A percentile compares a stretch with the other conserved stretches of the same genome.
Conservation (phyloP, 371 early-diverging fungal species). For the Mortierella sp. region DNA sequence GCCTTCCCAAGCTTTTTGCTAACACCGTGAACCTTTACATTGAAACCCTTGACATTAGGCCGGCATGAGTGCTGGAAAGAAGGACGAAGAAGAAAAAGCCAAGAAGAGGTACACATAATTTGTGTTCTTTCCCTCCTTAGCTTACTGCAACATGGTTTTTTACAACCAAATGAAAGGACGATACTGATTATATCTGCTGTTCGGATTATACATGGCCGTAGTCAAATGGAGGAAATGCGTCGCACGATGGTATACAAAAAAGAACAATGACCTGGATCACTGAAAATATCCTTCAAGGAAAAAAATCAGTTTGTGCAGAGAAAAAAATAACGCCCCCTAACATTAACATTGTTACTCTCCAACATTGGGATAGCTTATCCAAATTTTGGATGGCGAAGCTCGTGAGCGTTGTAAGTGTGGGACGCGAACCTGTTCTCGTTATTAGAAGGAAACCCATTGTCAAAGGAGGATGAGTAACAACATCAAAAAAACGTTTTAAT, state of each 20-base stretch:
- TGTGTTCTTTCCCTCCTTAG: no score
- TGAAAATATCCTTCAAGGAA: not conserved
- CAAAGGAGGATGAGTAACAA: no score
- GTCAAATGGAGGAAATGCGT: conserved; percentile 88
- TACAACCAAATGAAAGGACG: not conserved
- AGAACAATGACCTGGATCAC: not conserved
- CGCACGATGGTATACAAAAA: conserved; percentile 72
- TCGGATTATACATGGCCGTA: conserved; percentile 16
- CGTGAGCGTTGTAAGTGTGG: conserved; percentile 83
- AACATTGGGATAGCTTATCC: conserved; percentile 72
- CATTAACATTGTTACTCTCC: not conserved
- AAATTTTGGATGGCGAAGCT: conserved; percentile 87
- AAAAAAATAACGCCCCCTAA: no score
- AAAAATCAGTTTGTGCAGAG: no score
- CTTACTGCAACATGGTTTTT: no score
- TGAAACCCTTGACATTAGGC: no score
- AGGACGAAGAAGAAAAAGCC: conserved; percentile 38
- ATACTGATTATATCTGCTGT: not conserved
- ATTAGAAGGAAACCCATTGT: no score
- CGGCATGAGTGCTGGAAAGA: conserved; percentile 43
- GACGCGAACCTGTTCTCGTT: no score
- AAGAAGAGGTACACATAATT: conserved; percentile 46
- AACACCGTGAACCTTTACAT: not conserved
- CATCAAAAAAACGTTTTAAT: no score
- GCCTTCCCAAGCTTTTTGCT: not conserved